phyloP scores from a whole-genome alignment of 805 yeast species.

The Candida chilensis region DNA sequence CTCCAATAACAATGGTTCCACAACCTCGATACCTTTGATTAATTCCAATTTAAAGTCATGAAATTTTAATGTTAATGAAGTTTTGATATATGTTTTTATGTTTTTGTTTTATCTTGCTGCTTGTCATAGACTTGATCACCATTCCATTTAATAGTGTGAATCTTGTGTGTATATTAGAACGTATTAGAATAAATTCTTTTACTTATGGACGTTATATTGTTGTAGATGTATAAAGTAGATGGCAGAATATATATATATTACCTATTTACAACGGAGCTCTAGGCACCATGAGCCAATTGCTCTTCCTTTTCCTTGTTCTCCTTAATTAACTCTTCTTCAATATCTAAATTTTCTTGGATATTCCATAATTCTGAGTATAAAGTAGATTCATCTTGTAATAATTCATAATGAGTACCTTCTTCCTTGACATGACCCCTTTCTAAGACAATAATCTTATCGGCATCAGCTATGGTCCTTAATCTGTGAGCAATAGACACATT shows the following conservation, averaged over 20 bases:
- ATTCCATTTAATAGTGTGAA: no score
- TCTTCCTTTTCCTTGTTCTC: neutral
- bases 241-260: no score
- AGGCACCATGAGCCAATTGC: no score
- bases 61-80: constrained; percentile 1
- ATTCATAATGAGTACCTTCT: constrained; percentile 72
- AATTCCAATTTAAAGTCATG: neutral
- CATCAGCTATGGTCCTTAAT: constrained; percentile 85
- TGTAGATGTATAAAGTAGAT: no score
- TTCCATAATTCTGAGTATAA: constrained; percentile 82
- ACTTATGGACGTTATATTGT: no score
- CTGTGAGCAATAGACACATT: constrained; percentile 92
- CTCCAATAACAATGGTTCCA: neutral
- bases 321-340: constrained; percentile 28
- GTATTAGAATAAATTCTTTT: no score
- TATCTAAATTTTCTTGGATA: constrained; percentile 74
- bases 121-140: no score
- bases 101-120: no score
- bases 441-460: constrained; percentile 87
- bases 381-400: constrained; percentile 45
- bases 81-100: neutral
- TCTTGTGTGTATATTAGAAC: no score
- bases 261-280: no score
- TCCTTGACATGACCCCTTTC: constrained; percentile 74
- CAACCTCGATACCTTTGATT: neutral